Base-by-base conservation (phyloP, 305 asterid species). In the Fraxinus dipetala region DNA sequence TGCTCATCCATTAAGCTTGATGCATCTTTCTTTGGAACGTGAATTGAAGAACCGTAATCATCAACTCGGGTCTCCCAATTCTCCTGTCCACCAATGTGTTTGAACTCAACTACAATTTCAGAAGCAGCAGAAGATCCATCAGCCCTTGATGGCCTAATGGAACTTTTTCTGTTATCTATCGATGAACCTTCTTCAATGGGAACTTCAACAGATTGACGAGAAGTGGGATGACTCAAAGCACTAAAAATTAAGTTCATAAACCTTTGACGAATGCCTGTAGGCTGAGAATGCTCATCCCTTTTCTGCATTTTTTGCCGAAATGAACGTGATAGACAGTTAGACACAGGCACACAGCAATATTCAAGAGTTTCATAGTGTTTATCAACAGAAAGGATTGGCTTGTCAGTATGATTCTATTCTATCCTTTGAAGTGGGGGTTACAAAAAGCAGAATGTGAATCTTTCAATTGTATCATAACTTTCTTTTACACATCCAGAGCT, bases 101-200 rank as follows among this genome's bases (percentile, higher is more conserved):
- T 88, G 31, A 88, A 90, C 67, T 91, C 92, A 8, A 93, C 86
- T 11, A 28, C 65, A 38, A 91, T 83, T 78, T 87, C 97, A 65
- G 84, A 79, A 63, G 63, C 79, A 56, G 70, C 79, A 56, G 24
- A 2, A 28, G 59, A 32, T 8, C 83, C 83, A 22, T 85, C 84
- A 43, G 81, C 26, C 81, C 31, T 82, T 28, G 73, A 16, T 22
- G 76, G 45, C 73, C 8, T 18, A n/a, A 35, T 16, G 28, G 74
- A 72, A 61, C 77, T 51, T 67, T 61, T 51, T 63, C 35, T 75
- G 5, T 81, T 63, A 26, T 67, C 82, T 78, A 79, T 77, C 6
- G 87, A 32, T 0, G 89, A 59, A 6, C 82, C 85, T 28, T 80
- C 83, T 51, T 83, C 83, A 28, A 84, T 59, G 1, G 83, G 87